Evolutionary conservation across 2,329 filamentous ascomycete genomes (phyloP).

Genomic region (Aspergillus tubingensis): DNA sequence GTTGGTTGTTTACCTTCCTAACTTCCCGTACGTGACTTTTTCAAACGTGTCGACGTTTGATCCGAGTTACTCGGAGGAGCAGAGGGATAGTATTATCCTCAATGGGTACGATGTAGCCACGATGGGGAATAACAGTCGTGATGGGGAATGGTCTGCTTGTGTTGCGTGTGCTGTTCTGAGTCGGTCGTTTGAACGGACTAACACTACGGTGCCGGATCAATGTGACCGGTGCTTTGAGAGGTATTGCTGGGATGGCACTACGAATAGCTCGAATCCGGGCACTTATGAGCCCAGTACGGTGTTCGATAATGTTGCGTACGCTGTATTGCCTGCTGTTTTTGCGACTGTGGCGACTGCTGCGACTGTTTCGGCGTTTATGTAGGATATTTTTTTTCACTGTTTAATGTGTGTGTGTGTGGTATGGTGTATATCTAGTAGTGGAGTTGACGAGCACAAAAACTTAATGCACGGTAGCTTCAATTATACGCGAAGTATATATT

Average conservation of each 20-base stretch:
- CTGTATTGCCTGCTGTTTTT: background rate
- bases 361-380: background rate
- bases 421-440: too few species aligned
- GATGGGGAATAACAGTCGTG: conserved; percentile 72
- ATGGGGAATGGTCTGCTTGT: conserved; percentile 73
- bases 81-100: conserved; percentile 74
- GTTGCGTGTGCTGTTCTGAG: conserved; percentile 80
- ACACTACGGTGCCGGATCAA: conserved; percentile 63
- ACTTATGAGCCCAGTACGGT: conserved; percentile 45
- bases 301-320: background rate
- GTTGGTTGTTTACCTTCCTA: conserved; percentile 82
- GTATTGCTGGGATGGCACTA: conserved; percentile 88
- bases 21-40: conserved; percentile 73
- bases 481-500: background rate
- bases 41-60: conserved; percentile 80
- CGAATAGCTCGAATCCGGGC: conserved; percentile 40
- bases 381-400: background rate
- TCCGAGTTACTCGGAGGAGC: conserved; percentile 60
- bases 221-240: conserved; percentile 73
- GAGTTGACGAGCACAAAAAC: too few species aligned
- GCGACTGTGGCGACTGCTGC: background rate
- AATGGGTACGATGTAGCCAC: conserved; percentile 87
- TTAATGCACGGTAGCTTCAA: too few species aligned
- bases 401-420: background rate
- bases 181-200: conserved; percentile 70